Evolutionary conservation across 129 eudicot species (phyloP), one percentile per base, ranked within the genome.

Genomic region (Erigeron canadensis): DNA sequence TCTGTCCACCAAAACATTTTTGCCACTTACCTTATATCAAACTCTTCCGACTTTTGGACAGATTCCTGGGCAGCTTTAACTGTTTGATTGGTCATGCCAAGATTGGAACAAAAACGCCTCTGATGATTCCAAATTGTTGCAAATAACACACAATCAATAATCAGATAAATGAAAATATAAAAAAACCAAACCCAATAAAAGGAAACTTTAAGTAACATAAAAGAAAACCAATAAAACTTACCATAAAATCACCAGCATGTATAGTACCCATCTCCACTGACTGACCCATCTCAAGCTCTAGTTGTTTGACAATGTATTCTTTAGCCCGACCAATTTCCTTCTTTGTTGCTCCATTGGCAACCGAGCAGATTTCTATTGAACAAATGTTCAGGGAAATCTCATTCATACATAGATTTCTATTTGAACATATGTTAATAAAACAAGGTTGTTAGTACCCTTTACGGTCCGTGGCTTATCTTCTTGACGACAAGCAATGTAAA

Each of bases 221-320:
- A 23, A 45, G 22, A 67, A 11, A 59, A 21, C 10, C 0, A 51
- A 23, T 48, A 11, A 68, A 61, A 38, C 87, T 69, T 47, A 89
- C 98, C 98, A 93, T 79, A 65, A 85, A 93, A 70, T 89, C 98
- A 63, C 96, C 98, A 67, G 98, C 96, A 84, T 93, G 95, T 65
- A 87, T 89, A 3, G 96, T 89, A 6, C 95, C 96, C 92, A 93
- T 89, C 61, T 89, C 98, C 71, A 89, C 88, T 2, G 91, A 84
- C 72, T 87, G 84, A 10, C 96, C 96, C 96, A 83, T 89, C 74
- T 89, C 98, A 43, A 87, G 86, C 83, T 89, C 87, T 16, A 93
- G 79, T 51, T 89, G 91, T 81, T 85, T 93, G 70, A 89, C 92
- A 56, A 93, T 89, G 80, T 87, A 89, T 56, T 89, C 96, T 80